Base-by-base conservation (phyloP, 1,284 basidiomycete species). In the Tylopilus orsonianus region DNA sequence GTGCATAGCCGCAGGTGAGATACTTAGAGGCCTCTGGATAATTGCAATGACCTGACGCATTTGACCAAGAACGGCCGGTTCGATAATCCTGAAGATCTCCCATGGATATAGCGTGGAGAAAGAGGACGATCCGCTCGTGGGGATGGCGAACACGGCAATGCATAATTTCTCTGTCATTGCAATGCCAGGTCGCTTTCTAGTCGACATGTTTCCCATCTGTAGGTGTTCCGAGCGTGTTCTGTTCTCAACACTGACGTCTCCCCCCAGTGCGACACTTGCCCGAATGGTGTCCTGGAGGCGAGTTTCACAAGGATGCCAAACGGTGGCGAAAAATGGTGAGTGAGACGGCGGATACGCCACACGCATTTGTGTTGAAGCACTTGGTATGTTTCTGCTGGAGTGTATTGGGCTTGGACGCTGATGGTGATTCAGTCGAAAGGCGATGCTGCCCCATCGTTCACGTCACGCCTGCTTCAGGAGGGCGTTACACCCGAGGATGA, bases 281-380 rank as follows among this genome's bases (percentile, higher is more conserved):
- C 0, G 68, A 71, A 42, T 79, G 76, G 77, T 44, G 75, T 5
- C 78, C 78, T 20, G 76, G 77, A 1, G 64, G 69, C 24, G 64
- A 68, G 1, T 79, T 79, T 56, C 66, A 73, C 55, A 58, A 62
- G 22, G 65, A 63, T 4, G 74, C 73, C 0, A 55, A 60, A 6
- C 48, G 55, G 9, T 78, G 72, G 71, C 61, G 61, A 13, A 51
- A 62, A 46, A 58, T 65, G 5, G 64, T 69, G 0, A 47, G 37
- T 1, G 55, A 62, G 16, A 66, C 73, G 54, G 62, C 61, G 1
- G 61, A 68, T 16, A 58, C 59, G 5, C 75, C 73, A 1, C 71
- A 68, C 39, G 46, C 57, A 3, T 68, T 67, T 40, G 72, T 72
- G 2, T 70, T 68, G 47, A 53, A 70, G 16, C 67, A 73, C 30